phyloP scores from a whole-genome alignment of 148 eudicot genomes.

The Rhododendron vialii region DNA sequence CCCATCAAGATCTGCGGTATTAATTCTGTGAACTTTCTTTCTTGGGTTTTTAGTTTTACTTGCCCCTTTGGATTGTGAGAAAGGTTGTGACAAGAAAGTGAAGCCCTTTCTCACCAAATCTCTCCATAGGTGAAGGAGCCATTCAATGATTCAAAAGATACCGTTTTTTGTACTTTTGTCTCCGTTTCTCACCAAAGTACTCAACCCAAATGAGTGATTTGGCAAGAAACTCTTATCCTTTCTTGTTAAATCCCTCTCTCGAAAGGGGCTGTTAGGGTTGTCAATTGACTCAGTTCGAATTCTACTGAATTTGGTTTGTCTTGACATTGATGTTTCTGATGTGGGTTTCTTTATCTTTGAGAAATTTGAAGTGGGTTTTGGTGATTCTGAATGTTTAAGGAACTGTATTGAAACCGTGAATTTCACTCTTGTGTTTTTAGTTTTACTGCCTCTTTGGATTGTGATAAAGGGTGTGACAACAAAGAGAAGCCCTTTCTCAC shows the following conservation, averaged over 20 bases:
- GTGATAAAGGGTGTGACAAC: too few species aligned
- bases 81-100: not conserved
- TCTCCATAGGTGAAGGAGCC: not conserved
- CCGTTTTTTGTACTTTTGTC: not conserved
- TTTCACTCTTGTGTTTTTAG: too few species aligned
- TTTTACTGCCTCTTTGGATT: too few species aligned
- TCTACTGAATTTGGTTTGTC: not conserved
- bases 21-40: not conserved
- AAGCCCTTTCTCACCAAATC: not conserved
- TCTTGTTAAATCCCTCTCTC: not conserved
- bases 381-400: not conserved
- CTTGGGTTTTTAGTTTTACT: not conserved
- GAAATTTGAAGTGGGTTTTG: not conserved
- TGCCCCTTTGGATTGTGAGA: not conserved
- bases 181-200: not conserved
- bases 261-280: not conserved
- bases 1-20: slow-evolving; percentile 92
- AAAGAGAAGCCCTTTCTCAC: too few species aligned
- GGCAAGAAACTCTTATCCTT: not conserved
- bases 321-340: not conserved
- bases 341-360: not conserved
- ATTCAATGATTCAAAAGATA: not conserved
- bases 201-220: not conserved
- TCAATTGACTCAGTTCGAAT: not conserved
- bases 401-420: not conserved